Percentiles rank a stretch among this genome's conserved stretches.
phyloP scores from a whole-genome alignment of 257 asterid species.

The Forsythia suspensa region DNA sequence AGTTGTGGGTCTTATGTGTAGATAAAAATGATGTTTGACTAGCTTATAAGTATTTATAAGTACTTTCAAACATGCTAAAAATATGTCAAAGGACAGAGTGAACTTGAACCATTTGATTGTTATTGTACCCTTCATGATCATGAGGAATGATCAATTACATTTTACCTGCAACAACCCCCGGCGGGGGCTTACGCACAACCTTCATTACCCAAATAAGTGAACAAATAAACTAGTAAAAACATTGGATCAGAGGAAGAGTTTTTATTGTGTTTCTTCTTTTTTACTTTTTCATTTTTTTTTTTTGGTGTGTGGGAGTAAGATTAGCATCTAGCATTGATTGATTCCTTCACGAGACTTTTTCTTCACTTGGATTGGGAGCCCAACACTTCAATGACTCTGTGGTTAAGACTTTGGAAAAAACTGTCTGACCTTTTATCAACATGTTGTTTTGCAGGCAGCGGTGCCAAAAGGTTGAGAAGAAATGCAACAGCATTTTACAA shows the following conservation, averaged over 20 bases:
- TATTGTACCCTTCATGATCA: no score
- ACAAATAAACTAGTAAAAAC: background rate
- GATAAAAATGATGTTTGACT: no score
- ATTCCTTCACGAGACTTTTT: background rate
- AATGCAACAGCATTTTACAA: constrained; percentile 15
- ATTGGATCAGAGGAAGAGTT: background rate
- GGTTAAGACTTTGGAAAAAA: background rate
- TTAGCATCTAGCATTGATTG: background rate
- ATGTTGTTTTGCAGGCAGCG: constrained; percentile 21
- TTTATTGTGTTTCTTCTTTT: background rate
- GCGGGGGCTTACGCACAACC: no score
- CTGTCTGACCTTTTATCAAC: constrained; percentile 16
- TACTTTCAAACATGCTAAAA: no score
- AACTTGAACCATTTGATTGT: no score
- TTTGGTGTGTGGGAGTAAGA: background rate
- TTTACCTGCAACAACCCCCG: no score
- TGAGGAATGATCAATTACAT: background rate
- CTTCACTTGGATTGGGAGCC: background rate
- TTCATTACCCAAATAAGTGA: background rate
- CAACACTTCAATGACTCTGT: background rate
- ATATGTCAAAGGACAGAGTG: no score
- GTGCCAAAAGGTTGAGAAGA: constrained; percentile 9
- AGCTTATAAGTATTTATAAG: no score
- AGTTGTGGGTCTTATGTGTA: no score
- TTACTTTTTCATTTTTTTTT: background rate